phyloP scores from a whole-genome alignment of 2,329 filamentous ascomycete species.

The Xylariales sp. region DNA sequence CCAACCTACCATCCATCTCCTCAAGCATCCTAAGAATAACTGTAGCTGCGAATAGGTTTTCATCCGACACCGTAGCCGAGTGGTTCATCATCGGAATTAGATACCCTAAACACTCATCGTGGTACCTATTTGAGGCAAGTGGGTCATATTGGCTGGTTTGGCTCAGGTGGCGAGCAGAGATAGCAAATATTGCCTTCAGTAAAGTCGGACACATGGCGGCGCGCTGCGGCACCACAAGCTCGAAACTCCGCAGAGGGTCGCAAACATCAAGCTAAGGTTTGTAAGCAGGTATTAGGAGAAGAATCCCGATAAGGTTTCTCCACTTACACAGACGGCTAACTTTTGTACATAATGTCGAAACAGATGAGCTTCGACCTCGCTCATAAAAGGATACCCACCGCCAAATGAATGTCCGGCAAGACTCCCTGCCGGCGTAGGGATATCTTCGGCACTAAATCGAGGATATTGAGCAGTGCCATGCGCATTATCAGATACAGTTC shows the following conservation, averaged over 20 bases:
- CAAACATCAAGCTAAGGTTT: slow-evolving; percentile 26
- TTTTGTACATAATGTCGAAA: slow-evolving; percentile 31
- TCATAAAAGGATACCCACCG: slow-evolving; percentile 24
- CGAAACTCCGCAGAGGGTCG: slow-evolving; percentile 41
- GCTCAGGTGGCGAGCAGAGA: slow-evolving; percentile 50
- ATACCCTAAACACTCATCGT: slow-evolving; percentile 47
- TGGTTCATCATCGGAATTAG: slow-evolving; percentile 43
- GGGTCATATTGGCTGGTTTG: slow-evolving; percentile 43
- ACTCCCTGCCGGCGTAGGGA: slow-evolving; percentile 9
- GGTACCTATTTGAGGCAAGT: slow-evolving; percentile 46
- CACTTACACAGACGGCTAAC: slow-evolving; percentile 28
- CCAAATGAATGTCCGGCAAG: slow-evolving; percentile 2
- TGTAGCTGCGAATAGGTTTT: slow-evolving; percentile 48
- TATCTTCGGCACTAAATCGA: slow-evolving; percentile 4
- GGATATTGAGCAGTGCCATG: slow-evolving; percentile 9
- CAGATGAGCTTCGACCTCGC: slow-evolving; percentile 24
- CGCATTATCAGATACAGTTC: slow-evolving; percentile 2
- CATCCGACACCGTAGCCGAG: slow-evolving; percentile 34
- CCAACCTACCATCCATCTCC: slow-evolving; percentile 31
- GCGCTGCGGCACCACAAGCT: slow-evolving; percentile 46
- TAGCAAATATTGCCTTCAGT: slow-evolving; percentile 52
- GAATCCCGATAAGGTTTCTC: too few species aligned
- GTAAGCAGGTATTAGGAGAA: too few species aligned
- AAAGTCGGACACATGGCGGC: slow-evolving; percentile 47
- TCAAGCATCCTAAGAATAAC: slow-evolving; percentile 50